Evolutionary conservation across 1,284 basidiomycete species (phyloP), one percentile per base, ranked within the genome.

Genomic region (Microbotryum intermedium): DNA sequence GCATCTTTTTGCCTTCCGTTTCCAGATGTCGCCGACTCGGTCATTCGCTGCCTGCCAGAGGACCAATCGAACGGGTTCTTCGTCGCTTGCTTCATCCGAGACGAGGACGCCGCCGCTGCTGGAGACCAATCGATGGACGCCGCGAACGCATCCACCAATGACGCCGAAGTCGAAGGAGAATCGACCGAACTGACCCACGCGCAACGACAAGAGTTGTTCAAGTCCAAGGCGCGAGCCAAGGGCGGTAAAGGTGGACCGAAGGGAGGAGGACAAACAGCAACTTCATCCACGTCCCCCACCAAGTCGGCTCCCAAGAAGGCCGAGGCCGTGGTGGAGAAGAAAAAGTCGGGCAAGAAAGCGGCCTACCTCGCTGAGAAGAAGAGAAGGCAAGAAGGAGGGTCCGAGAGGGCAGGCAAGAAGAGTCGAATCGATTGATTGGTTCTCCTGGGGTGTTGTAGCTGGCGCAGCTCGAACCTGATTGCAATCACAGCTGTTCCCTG

Each of bases 51-150:
- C 74, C 80, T 82, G 26, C 88, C 91, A 0, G 84, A 83, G 43
- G 90, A 95, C 71, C 82, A 81, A 46, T 95, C 91, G 20, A 95
- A 95, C 72, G 92, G 92, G 0, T 97, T 95, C 77, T 95, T 95
- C 69, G 90, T 97, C 23, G 84, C 88, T 28, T 88, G 90, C 73
- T 90, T 94, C 71, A 77, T 88, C 49, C 78, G 77, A 58, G 67
- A 59, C 39, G 58, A 55, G 30, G 8, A 39, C n/a, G 28, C 30
- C 11, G n/a, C 51, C 16, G n/a, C 8, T 25, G 28, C 23, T 5
- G 21, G 8, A 4, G 29, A 23, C 26, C 20, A 50, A 20, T 51
- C 44, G 21, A 29, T 13, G 6, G 52, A 50, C 28, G 30, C 6
- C 16, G 39, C 13, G 25, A 39, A 30, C 13, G 34, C 25, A 2